phyloP scores from a whole-genome alignment of 2,329 filamentous ascomycete species.

The Fusarium sp. region DNA sequence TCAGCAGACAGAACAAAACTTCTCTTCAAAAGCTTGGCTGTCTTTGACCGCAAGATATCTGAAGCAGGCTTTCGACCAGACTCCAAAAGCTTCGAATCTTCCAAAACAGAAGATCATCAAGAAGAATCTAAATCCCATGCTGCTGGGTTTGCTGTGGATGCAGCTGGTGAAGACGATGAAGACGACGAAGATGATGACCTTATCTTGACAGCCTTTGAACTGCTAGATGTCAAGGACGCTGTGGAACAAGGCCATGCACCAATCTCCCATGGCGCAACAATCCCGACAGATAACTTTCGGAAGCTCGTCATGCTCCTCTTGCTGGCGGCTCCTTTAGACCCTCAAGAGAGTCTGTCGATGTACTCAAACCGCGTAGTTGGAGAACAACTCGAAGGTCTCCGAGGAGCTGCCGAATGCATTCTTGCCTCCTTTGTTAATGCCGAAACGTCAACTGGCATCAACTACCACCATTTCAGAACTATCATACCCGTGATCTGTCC shows the following conservation, averaged over 20 bases:
- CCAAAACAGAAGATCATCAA: constrained; percentile 26
- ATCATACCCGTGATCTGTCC: constrained; percentile 72
- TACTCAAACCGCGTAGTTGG: constrained; percentile 69
- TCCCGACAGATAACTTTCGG: constrained; percentile 79
- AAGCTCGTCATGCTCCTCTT: constrained; percentile 78
- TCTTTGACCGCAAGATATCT: constrained; percentile 72
- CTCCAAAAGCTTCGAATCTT: not conserved
- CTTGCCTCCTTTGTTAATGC: constrained; percentile 74
- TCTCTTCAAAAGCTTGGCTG: constrained; percentile 77
- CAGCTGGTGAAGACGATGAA: constrained; percentile 59
- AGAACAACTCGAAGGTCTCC: constrained; percentile 68
- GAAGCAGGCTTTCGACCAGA: constrained; percentile 23
- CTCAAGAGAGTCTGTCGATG: constrained; percentile 73
- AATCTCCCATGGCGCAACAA: constrained; percentile 72
- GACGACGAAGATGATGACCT: constrained; percentile 70
- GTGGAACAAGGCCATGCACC: constrained; percentile 65
- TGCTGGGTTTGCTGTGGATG: constrained; percentile 61
- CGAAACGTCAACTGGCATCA: constrained; percentile 73
- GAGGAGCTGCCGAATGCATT: constrained; percentile 72
- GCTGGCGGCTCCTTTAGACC: constrained; percentile 72
- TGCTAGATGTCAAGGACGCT: constrained; percentile 73
- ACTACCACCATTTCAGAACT: constrained; percentile 69
- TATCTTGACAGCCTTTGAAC: constrained; percentile 75
- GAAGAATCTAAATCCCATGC: constrained; percentile 34
- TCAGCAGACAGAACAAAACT: constrained; percentile 71